phyloP scores from a whole-genome alignment of 2,329 filamentous ascomycete genomes.

The Pseudogymnoascus sp. region DNA sequence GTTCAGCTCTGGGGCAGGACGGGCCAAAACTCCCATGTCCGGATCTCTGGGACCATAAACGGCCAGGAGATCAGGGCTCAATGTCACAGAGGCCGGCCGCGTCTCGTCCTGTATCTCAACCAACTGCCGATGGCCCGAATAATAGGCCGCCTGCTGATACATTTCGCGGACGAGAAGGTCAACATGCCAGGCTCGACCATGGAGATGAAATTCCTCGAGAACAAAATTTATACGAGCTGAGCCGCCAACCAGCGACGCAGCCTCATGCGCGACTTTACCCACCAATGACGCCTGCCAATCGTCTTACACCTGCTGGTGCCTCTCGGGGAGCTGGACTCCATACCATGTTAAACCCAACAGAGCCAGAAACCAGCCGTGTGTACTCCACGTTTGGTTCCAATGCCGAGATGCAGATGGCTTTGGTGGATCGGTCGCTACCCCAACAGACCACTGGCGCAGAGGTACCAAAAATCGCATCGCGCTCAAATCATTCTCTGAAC shows the following conservation, averaged over 20 bases:
- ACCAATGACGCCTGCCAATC: constrained; percentile 19
- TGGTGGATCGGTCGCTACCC: not conserved
- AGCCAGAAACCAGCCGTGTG: not conserved
- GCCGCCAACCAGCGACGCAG: not conserved
- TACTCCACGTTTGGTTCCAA: not conserved
- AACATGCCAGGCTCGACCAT: not conserved
- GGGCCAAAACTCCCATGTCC: constrained; percentile 46
- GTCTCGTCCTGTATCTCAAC: constrained; percentile 46
- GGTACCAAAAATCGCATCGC: not conserved
- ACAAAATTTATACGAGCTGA: not conserved
- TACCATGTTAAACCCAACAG: constrained; percentile 30
- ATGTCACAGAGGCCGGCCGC: constrained; percentile 55
- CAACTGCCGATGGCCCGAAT: constrained; percentile 28
- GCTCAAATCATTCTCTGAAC: not conserved
- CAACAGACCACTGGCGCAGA: not conserved
- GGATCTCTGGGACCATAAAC: constrained; percentile 41
- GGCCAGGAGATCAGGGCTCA: constrained; percentile 50
- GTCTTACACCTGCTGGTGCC: constrained; percentile 14
- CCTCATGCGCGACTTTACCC: constrained; percentile 18
- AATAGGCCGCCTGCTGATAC: not conserved
- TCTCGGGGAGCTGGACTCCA: constrained; percentile 29
- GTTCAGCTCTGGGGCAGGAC: not conserved
- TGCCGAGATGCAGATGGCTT: not conserved
- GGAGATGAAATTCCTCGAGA: not conserved
- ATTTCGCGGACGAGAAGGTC: not conserved